phyloP scores from a whole-genome alignment of 345 rosid species.

The Angophora floribunda region DNA sequence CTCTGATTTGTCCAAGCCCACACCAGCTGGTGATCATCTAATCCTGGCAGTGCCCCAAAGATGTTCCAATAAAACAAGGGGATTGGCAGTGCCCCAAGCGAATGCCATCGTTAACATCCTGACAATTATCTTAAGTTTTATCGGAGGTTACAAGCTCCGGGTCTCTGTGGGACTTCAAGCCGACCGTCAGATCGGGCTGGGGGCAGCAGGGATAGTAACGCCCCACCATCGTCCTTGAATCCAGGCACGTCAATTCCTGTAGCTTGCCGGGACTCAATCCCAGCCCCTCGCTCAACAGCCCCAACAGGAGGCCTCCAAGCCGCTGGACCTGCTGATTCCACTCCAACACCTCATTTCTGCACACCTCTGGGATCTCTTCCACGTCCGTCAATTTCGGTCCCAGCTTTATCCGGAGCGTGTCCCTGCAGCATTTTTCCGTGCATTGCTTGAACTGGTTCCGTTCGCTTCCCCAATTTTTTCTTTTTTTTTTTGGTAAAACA shows the following conservation, averaged over 20 bases:
- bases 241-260: constrained; percentile 25
- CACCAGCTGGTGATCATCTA: neutral
- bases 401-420: constrained; percentile 14
- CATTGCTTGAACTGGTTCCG: neutral
- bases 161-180: constrained; percentile 32
- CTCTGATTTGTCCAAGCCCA: constrained; percentile 3
- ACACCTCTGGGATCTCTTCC: constrained; percentile 30
- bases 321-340: constrained; percentile 18
- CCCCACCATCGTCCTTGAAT: constrained; percentile 22
- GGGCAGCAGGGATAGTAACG: constrained; percentile 45
- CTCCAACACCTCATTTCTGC: constrained; percentile 24
- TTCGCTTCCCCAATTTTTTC: neutral
- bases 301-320: constrained; percentile 26
- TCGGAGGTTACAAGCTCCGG: constrained; percentile 32
- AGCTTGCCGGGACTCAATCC: constrained; percentile 18
- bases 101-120: neutral
- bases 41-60: neutral
- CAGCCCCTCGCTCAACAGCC: constrained; percentile 34
- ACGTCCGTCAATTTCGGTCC: constrained; percentile 8
- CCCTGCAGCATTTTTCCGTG: neutral
- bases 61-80: constrained; percentile 47
- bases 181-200: constrained; percentile 42
- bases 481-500: no score
- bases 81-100: constrained; percentile 85
- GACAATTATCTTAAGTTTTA: neutral